Percentiles rank a stretch among this genome's conserved stretches.
phyloP scores from a whole-genome alignment of 2,329 filamentous ascomycete species.

The Arthrinium puccinioides region DNA sequence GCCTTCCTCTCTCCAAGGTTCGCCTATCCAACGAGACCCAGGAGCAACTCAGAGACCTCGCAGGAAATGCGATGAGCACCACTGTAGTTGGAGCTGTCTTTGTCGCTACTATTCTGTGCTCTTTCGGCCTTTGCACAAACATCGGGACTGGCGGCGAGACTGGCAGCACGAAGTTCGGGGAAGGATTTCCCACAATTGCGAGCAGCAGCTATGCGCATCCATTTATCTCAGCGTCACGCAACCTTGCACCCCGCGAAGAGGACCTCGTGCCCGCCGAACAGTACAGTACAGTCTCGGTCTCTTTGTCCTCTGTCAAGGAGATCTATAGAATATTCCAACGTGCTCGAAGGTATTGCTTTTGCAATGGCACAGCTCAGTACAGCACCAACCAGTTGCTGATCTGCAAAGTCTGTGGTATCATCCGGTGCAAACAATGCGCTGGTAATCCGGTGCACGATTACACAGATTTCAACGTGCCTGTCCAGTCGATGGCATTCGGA shows the following conservation, averaged over 20 bases:
- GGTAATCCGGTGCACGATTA: constrained; percentile 31
- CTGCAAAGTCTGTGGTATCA: constrained; percentile 26
- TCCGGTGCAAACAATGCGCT: constrained; percentile 29
- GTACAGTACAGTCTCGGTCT: neutral
- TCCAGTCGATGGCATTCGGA: neutral
- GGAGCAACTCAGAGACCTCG: constrained; percentile 58
- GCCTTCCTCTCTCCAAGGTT: constrained; percentile 56
- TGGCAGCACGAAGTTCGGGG: too few species aligned
- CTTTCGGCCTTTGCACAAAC: too few species aligned
- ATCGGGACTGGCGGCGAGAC: too few species aligned
- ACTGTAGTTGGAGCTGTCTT: constrained; percentile 62
- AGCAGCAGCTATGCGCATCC: neutral
- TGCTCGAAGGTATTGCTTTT: constrained; percentile 26
- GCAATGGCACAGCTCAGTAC: constrained; percentile 23
- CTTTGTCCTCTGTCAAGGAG: constrained; percentile 1
- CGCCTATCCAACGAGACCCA: constrained; percentile 57
- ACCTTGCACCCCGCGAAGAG: neutral
- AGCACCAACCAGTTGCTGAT: constrained; percentile 15
- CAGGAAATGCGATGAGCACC: constrained; percentile 74
- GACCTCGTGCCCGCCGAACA: neutral
- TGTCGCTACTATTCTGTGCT: constrained; percentile 47
- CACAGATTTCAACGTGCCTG: neutral
- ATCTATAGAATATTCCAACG: constrained; percentile 9
- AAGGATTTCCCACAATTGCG: too few species aligned
- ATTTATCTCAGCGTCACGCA: neutral